Conservation (phyloP, 805 yeast genomes). For the Sungouiozyma ichnusensis region DNA sequence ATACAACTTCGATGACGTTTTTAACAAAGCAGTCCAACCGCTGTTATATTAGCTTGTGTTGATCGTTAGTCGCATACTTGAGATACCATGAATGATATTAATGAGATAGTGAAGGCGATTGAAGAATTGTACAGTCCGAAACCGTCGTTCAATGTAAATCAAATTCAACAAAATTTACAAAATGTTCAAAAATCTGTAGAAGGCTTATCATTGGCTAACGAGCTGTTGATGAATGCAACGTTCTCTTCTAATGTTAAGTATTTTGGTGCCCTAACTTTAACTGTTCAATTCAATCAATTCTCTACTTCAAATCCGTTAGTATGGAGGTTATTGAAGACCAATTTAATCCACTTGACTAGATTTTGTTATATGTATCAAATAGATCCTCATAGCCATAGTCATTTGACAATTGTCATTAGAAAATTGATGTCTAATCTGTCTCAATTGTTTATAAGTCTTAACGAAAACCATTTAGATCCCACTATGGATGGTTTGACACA, state of each 20-base stretch:
- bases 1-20: too few species aligned
- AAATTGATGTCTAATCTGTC: slow-evolving; percentile 29
- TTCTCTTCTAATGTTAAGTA: slow-evolving; percentile 23
- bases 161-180: slow-evolving; percentile 25
- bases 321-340: slow-evolving; percentile 20
- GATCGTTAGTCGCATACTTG: too few species aligned
- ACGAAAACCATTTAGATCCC: slow-evolving; percentile 9
- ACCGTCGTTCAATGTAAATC: slow-evolving; percentile 20
- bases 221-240: slow-evolving; percentile 11
- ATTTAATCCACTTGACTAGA: slow-evolving; percentile 17
- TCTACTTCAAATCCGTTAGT: slow-evolving; percentile 9
- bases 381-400: slow-evolving; percentile 10
- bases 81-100: slow-evolving; percentile 7
- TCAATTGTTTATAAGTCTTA: slow-evolving; percentile 21
- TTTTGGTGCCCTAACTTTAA: slow-evolving; percentile 28
- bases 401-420: slow-evolving; percentile 17
- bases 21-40: too few species aligned
- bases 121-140: slow-evolving; percentile 22
- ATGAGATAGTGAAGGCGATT: slow-evolving; percentile 15
- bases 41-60: too few species aligned
- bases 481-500: slow-evolving; percentile 2
- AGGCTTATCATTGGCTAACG: slow-evolving; percentile 24
- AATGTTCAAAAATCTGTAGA: slow-evolving; percentile 21
- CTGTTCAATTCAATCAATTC: slow-evolving; percentile 24
- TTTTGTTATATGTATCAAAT: slow-evolving; percentile 9